These are phyloP conservation scores for Rubia tinctorum DNA, from an alignment of 305 asterid genomes.

Conservation along the genomic window DNA sequence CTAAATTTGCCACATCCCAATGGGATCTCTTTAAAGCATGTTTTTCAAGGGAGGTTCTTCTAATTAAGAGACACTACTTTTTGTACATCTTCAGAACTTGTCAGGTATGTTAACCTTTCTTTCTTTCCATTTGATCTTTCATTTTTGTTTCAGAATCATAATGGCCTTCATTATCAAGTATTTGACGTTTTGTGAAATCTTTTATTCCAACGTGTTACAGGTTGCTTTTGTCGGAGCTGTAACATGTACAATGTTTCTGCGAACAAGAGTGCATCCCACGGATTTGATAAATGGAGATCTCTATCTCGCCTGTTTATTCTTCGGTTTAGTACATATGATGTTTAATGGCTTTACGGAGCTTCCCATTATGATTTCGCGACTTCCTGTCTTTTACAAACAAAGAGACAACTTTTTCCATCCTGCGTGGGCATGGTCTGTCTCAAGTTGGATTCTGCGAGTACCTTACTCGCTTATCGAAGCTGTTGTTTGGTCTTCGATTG, in stretches of 20 bases:
- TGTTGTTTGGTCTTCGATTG: slow-evolving; percentile 70
- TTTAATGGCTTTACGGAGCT: slow-evolving; percentile 92
- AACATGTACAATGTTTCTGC: slow-evolving; percentile 76
- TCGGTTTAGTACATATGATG: slow-evolving; percentile 83
- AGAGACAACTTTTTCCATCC: slow-evolving; percentile 89
- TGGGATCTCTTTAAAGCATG: slow-evolving; percentile 80
- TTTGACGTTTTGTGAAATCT: neutral
- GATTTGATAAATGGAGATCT: slow-evolving; percentile 60
- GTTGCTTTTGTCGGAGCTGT: slow-evolving; percentile 84
- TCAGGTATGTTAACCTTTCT: slow-evolving; percentile 49
- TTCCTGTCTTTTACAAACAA: slow-evolving; percentile 91
- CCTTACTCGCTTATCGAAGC: slow-evolving; percentile 88
- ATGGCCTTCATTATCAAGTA: too few species aligned
- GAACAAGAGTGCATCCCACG: slow-evolving; percentile 68
- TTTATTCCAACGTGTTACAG: slow-evolving; percentile 31
- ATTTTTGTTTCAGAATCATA: neutral
- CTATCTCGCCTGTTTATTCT: slow-evolving; percentile 71
- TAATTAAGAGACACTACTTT: slow-evolving; percentile 63
- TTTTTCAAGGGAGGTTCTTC: slow-evolving; percentile 71
- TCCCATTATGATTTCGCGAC: slow-evolving; percentile 76
- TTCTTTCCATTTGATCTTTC: neutral
- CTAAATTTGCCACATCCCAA: slow-evolving; percentile 56
- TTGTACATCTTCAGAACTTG: slow-evolving; percentile 73
- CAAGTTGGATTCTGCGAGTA: slow-evolving; percentile 71
- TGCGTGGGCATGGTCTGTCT: slow-evolving; percentile 83